A percentile compares a stretch with the other conserved stretches of the same genome.
phyloP scores from a whole-genome alignment of 2,329 filamentous ascomycete genomes.

The Xylariaceae sp. region DNA sequence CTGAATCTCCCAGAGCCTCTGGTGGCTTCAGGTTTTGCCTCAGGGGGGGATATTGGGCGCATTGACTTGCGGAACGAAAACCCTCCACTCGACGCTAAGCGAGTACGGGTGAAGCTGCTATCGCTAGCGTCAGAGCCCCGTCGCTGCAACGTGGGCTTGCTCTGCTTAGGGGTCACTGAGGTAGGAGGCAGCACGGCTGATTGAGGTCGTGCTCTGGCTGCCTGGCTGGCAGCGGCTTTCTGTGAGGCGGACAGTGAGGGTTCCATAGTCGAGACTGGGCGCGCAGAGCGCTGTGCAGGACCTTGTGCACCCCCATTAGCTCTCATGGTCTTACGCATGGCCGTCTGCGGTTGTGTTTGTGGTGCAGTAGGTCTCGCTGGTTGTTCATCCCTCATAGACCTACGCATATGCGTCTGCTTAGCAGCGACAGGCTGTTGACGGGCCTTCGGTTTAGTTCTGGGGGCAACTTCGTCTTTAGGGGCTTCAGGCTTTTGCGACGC shows the following conservation, averaged over 20 bases:
- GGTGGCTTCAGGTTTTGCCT: slow-evolving; percentile 34
- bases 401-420: slow-evolving; percentile 36
- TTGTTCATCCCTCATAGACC: slow-evolving; percentile 42
- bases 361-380: slow-evolving; percentile 8
- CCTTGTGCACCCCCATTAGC: slow-evolving; percentile 7
- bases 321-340: slow-evolving; percentile 31
- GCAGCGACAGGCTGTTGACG: slow-evolving; percentile 20
- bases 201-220: slow-evolving; percentile 4
- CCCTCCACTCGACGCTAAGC: slow-evolving; percentile 42
- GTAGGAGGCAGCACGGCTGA: slow-evolving; percentile 2
- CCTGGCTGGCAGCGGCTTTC: slow-evolving; percentile 6
- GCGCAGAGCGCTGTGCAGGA: slow-evolving; percentile 2
- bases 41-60: slow-evolving; percentile 47
- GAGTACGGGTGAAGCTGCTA: slow-evolving; percentile 75
- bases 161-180: slow-evolving; percentile 10
- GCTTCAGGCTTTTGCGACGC: neutral
- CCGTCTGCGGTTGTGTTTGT: slow-evolving; percentile 9
- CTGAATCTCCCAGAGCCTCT: slow-evolving; percentile 60
- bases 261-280: slow-evolving; percentile 9
- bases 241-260: slow-evolving; percentile 9
- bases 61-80: slow-evolving; percentile 71
- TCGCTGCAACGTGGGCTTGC: slow-evolving; percentile 41
- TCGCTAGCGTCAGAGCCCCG: slow-evolving; percentile 64
- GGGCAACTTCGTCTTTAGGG: slow-evolving; percentile 16
- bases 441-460: slow-evolving; percentile 27